Evolutionary conservation across 176 grass and related monocot species (phyloP), one percentile per base, ranked within the genome.

Genomic region (Hsuehochloa calcarea): DNA sequence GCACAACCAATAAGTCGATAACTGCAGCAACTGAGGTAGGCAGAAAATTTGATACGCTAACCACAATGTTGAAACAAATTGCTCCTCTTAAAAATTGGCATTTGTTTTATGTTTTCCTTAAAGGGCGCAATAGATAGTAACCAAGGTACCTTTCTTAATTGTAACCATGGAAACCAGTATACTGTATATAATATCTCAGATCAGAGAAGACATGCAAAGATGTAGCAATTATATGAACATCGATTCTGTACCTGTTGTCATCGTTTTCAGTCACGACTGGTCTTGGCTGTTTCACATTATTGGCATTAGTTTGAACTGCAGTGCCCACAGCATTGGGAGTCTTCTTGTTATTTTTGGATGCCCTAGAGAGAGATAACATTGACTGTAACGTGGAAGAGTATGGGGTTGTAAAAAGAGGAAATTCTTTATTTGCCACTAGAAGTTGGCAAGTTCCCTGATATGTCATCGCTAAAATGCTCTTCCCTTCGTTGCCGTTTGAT

Each of bases 261-360:
- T 87, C 77, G 27, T 90, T 86, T 84, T 90, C 88, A 59, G 85
- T 80, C 72, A 81, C 74, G 68, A 82, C 45, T 69, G 78, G 87
- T 68, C 80, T 85, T 78, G 90, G 87, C 50, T 90, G 89, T 73
- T 87, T 93, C 14, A 65, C 31, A 65, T 80, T 92, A 75, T 86
- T 81, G 15, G 35, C 45, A 86, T 59, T 82, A 77, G 65, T 65
- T 85, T 87, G 81, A 70, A 82, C 60, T 44, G 27, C 65, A 82
- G 64, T 78, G 41, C 67, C 70, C 47, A 37, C 71, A 75, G 44
- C 45, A 84, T 50, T 92, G 15, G 82, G 76, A 41, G 65, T 80
- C 78, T 76, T 88, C 34, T 85, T 90, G 59, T 82, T 93, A 64
- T 80, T 92, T 90, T 89, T 98, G 77, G 93, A 88, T 84, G 44